Percentiles rank a stretch among this genome's conserved stretches.
Evolutionary conservation across 2,329 filamentous ascomycete species (phyloP).

Genomic region (Epichloe baconii): DNA sequence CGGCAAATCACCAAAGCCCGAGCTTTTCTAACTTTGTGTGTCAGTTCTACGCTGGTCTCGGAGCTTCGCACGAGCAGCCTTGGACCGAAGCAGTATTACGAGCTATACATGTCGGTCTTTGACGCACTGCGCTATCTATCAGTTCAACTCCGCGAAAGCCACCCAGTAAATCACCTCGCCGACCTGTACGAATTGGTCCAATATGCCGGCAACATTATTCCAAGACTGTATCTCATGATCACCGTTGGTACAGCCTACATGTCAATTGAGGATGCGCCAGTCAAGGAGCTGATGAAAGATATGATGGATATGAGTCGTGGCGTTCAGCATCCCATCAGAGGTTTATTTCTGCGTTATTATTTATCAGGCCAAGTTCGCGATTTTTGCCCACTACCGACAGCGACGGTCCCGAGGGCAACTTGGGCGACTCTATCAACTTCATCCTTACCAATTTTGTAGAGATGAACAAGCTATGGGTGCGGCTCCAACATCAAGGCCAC

Average conservation of each 20-base stretch:
- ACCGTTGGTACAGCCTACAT: conserved; percentile 99
- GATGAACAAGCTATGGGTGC: conserved; percentile 99
- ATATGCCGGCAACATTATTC: conserved; percentile 96
- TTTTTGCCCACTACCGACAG: conserved; percentile 65
- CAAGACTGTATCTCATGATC: conserved; percentile 95
- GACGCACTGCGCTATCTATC: conserved; percentile 94
- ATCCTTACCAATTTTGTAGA: conserved; percentile 97
- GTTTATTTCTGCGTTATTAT: conserved; percentile 91
- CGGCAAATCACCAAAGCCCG: not conserved
- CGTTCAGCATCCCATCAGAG: conserved; percentile 91
- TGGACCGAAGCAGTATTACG: conserved; percentile 99
- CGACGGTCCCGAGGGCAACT: conserved; percentile 86
- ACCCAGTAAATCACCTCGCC: conserved; percentile 94
- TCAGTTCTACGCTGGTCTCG: conserved; percentile 92
- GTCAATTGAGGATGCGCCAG: conserved; percentile 93
- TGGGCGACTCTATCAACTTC: conserved; percentile 97
- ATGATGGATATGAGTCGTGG: conserved; percentile 99
- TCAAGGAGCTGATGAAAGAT: conserved; percentile 99
- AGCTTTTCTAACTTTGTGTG: conserved; percentile 6
- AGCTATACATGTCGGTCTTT: conserved; percentile 98
- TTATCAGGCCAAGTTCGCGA: conserved; percentile 90
- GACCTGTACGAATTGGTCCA: conserved; percentile 97
- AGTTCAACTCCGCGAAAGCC: conserved; percentile 91
- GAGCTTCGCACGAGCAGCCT: conserved; percentile 93
- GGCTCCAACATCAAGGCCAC: conserved; percentile 92